phyloP scores from a whole-genome alignment of 2,329 filamentous ascomycete genomes.

The Penicillium sp. region DNA sequence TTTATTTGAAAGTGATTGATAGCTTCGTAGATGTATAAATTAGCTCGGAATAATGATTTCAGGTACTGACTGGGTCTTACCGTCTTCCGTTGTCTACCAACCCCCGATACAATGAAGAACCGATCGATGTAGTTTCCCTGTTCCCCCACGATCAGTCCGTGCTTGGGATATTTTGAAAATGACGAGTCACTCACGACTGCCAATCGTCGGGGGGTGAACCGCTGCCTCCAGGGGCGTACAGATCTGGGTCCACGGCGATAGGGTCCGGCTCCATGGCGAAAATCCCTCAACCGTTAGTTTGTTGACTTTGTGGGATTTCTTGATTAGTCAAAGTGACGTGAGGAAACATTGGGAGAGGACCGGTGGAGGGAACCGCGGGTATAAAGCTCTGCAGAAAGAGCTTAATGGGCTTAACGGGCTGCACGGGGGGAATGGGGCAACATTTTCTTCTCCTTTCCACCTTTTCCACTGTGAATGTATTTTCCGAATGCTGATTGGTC shows the following conservation, averaged over 20 bases:
- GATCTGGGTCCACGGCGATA: constrained; percentile 3
- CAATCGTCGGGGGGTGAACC: constrained; percentile 6
- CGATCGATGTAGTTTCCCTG: constrained; percentile 8
- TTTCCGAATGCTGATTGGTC: neutral
- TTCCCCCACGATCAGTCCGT: neutral
- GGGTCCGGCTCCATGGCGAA: neutral
- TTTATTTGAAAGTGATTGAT: constrained; percentile 7
- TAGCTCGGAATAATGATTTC: neutral
- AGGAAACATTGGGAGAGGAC: neutral
- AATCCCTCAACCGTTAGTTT: neutral
- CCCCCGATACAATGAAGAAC: constrained; percentile 8
- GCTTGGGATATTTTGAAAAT: neutral
- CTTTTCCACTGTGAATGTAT: neutral
- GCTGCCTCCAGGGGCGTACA: neutral
- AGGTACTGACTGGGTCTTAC: neutral
- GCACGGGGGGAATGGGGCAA: neutral
- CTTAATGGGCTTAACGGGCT: neutral
- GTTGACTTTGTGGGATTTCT: too few species aligned
- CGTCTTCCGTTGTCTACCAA: constrained; percentile 6
- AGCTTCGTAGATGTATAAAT: neutral
- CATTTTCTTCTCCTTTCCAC: neutral
- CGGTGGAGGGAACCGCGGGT: too few species aligned
- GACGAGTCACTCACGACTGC: constrained; percentile 6
- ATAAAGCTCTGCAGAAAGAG: neutral
- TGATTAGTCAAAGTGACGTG: too few species aligned